phyloP scores from a whole-genome alignment of 2,329 filamentous ascomycete species.

The Aspergillus costaricaensis region DNA sequence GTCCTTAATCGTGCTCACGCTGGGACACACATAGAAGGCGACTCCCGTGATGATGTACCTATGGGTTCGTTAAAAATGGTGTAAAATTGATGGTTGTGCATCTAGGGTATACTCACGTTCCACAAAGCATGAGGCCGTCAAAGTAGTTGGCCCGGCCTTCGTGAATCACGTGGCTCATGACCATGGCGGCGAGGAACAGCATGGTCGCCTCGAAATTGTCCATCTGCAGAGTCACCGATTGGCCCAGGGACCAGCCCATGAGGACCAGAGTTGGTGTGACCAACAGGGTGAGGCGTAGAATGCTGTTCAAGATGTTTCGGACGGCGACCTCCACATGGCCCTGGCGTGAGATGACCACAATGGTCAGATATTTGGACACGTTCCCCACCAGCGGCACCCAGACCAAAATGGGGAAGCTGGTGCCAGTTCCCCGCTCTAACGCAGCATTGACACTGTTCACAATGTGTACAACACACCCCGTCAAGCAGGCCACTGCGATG shows the following conservation, averaged over 20 bases:
- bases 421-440: conserved; percentile 8
- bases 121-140: conserved; percentile 23
- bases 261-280: conserved; percentile 17
- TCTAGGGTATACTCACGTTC: conserved; percentile 19
- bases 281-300: conserved; percentile 20
- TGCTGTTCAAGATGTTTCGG: conserved; percentile 18
- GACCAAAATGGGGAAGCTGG: conserved; percentile 12
- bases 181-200: conserved; percentile 21
- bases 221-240: conserved; percentile 17
- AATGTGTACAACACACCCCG: conserved; percentile 13
- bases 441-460: conserved; percentile 12
- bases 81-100: no score
- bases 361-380: conserved; percentile 14
- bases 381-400: conserved; percentile 21
- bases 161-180: conserved; percentile 24
- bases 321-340: conserved; percentile 18
- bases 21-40: conserved; percentile 20
- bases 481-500: conserved; percentile 2
- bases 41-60: conserved; percentile 21
- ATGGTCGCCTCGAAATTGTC: conserved; percentile 24
- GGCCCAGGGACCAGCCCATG: conserved; percentile 16
- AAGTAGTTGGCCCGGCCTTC: conserved; percentile 26
- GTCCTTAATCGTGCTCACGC: background rate
- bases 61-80: no score
- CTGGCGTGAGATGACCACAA: conserved; percentile 12